Evolutionary conservation across 2,329 filamentous ascomycete species (phyloP), one percentile per base, ranked within the genome.

Genomic region (Penicillium sp.): DNA sequence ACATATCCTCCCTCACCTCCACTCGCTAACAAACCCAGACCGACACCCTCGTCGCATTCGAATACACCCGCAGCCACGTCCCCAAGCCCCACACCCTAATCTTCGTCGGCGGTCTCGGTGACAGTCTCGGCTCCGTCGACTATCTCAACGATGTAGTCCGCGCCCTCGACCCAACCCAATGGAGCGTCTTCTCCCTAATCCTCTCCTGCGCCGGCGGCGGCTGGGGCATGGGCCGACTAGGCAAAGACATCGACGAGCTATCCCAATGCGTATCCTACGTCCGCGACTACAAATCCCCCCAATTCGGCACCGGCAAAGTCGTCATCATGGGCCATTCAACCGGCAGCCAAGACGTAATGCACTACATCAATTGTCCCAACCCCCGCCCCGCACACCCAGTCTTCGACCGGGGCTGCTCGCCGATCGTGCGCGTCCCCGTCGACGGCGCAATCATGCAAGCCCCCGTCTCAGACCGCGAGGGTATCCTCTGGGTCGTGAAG

Each of bases 391-490:
- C 62, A 67, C 29, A 67, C 68, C 14, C 71, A 56, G 47, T 65
- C 11, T 62, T 67, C 31, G 66, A 69, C 46, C 55, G 52, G 3
- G 48, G 55, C 21, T 55, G 61, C 27, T 49, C 49, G 22, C 61
- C 73, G 27, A 58, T 72, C 5, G 72, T 74, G 36, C 73, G 81
- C 14, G 81, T 82, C 0, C 75, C 50, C 0, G 75, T 95, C 2
- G 84, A 92, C 54, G 91, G 87, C 16, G 86, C 85, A 40, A 87
- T 96, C 34, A 75, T 96, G 50, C 91, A 95, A 70, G 90, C 87
- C 0, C 86, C 89, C 0, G 86, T 92, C 2, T 90, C 85, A 1
- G 91, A 95, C 69, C 81, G 90, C 21, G 88, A 94, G 69, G 83
- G 81, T 1, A 70, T 80, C 11, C 73, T 84, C 48, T 71, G 65